These are phyloP conservation scores for Penicillium verrucosum DNA, from an alignment of 2,329 filamentous ascomycete genomes.

Conservation along the genomic window DNA sequence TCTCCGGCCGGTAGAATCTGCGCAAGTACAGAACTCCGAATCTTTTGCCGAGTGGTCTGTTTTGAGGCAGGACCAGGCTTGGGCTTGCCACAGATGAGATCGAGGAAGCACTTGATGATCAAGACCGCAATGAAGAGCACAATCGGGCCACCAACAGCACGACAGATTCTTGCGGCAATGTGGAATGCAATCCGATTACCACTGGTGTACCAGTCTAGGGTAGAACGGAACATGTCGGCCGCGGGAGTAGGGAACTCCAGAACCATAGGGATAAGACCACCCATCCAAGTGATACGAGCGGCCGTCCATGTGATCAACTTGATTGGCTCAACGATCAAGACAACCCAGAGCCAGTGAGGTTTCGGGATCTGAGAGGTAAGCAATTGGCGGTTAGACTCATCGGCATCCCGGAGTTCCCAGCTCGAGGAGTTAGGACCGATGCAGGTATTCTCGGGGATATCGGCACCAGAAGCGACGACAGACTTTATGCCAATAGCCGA, in stretches of 20 bases:
- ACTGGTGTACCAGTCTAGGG: conserved; percentile 17
- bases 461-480: conserved; percentile 51
- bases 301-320: conserved; percentile 41
- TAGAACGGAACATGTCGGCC: conserved; percentile 17
- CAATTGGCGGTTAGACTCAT: conserved; percentile 50
- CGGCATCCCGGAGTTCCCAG: conserved; percentile 49
- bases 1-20: conserved; percentile 43
- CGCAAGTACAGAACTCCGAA: conserved; percentile 17
- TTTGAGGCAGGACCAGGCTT: conserved; percentile 17
- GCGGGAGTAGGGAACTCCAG: conserved; percentile 7
- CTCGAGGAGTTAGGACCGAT: conserved; percentile 58
- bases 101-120: conserved; percentile 11
- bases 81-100: conserved; percentile 20
- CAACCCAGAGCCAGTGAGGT: conserved; percentile 46
- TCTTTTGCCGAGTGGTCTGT: conserved; percentile 14
- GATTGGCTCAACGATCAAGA: conserved; percentile 47
- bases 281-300: conserved; percentile 46
- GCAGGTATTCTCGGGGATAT: conserved; percentile 49
- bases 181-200: conserved; percentile 17
- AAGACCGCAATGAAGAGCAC: conserved; percentile 13
- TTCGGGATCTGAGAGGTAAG: conserved; percentile 38
- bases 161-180: conserved; percentile 18
- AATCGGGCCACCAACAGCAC: conserved; percentile 16
- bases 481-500: conserved; percentile 50
- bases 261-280: conserved; percentile 27